A percentile compares a stretch with the other conserved stretches of the same genome.
These are phyloP conservation scores for Phyllachora maydis DNA, from an alignment of 2,329 filamentous ascomycete genomes.

Conservation along the genomic window DNA sequence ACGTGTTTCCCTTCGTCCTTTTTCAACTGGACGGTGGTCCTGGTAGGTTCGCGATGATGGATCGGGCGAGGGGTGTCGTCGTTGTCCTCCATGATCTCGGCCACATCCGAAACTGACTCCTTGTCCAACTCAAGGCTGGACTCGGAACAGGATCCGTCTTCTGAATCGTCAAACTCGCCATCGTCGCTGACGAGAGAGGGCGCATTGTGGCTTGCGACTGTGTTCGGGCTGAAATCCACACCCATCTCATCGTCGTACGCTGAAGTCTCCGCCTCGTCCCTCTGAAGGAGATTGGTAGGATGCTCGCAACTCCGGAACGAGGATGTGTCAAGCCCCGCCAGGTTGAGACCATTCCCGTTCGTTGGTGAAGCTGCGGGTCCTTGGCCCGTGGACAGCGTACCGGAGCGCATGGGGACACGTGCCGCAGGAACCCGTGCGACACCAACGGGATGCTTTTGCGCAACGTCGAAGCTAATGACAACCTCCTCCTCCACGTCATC, in stretches of 20 bases:
- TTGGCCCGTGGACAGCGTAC: too few species aligned
- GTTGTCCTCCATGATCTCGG: conserved; percentile 40
- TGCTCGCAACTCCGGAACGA: too few species aligned
- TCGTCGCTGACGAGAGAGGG: conserved; percentile 67
- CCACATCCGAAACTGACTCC: conserved; percentile 37
- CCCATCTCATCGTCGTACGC: conserved; percentile 33
- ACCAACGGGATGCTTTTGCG: conserved; percentile 6
- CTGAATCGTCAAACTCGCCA: conserved; percentile 56
- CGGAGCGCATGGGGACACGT: too few species aligned
- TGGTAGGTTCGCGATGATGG: conserved; percentile 16
- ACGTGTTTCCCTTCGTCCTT: conserved; percentile 35
- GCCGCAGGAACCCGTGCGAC: too few species aligned
- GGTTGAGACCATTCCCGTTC: too few species aligned
- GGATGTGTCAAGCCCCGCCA: too few species aligned
- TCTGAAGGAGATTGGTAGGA: too few species aligned
- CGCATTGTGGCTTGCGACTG: conserved; percentile 52
- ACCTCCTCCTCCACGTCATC: conserved; percentile 33
- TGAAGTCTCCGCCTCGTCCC: conserved; percentile 8
- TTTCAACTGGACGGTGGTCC: conserved; percentile 23
- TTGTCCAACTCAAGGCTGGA: conserved; percentile 33
- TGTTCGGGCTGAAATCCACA: conserved; percentile 46
- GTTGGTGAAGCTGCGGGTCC: too few species aligned
- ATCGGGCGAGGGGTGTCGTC: conserved; percentile 16
- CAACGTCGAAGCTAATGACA: too few species aligned
- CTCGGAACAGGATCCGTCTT: conserved; percentile 41